phyloP scores from a whole-genome alignment of 345 rosid genomes.

The Salix koriyanagi region DNA sequence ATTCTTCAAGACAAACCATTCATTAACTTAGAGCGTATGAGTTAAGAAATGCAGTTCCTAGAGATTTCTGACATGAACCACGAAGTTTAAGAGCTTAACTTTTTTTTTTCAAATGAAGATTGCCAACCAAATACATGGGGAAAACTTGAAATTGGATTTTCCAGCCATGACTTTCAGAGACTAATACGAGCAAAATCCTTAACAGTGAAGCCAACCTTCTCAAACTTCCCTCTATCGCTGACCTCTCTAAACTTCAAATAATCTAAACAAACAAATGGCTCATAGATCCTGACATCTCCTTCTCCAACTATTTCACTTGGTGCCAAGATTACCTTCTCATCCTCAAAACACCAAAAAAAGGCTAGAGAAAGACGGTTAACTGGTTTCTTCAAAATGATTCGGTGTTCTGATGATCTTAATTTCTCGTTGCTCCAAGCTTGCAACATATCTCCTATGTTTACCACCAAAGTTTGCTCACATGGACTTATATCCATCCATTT shows the following conservation, averaged over 20 bases:
- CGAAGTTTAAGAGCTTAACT: neutral
- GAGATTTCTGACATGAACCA: neutral
- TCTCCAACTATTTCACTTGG: conserved; percentile 33
- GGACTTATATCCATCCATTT: conserved; percentile 42
- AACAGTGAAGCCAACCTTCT: conserved; percentile 42
- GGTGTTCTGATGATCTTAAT: conserved; percentile 36
- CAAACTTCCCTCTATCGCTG: conserved; percentile 36
- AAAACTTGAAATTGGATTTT: neutral
- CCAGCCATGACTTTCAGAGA: neutral
- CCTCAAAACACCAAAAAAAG: conserved; percentile 44
- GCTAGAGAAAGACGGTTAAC: conserved; percentile 32
- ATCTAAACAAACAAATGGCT: conserved; percentile 37
- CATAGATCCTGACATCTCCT: conserved; percentile 15
- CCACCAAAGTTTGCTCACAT: conserved; percentile 31
- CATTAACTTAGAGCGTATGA: neutral
- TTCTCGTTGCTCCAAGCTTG: conserved; percentile 47
- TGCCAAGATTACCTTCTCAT: conserved; percentile 33
- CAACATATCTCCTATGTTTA: conserved; percentile 42
- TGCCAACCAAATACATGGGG: neutral
- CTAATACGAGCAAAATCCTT: conserved; percentile 39
- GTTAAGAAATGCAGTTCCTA: neutral
- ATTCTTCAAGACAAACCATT: neutral
- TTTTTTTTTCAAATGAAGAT: neutral
- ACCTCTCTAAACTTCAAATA: conserved; percentile 39
- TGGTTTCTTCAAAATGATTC: conserved; percentile 26